Percentiles rank a stretch among this genome's conserved stretches.
These are phyloP conservation scores for Juncus effusus DNA, from an alignment of 176 grass and related monocot species.

Conservation along the genomic window DNA sequence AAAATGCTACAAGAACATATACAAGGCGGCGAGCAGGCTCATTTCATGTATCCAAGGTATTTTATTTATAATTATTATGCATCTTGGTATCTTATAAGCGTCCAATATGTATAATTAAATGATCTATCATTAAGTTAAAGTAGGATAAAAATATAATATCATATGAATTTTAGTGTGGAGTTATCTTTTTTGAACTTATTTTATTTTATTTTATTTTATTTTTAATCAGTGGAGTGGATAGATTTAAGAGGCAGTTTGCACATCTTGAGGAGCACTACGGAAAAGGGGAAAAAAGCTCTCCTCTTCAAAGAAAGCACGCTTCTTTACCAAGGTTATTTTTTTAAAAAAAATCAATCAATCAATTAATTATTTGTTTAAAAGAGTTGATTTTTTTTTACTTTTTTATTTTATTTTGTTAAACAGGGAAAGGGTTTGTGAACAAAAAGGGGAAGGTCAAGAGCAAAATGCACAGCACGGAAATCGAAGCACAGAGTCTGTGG, in stretches of 20 bases:
- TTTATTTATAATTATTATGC: slow-evolving; percentile 1
- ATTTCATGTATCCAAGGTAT: slow-evolving; percentile 93
- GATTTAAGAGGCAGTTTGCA: slow-evolving; percentile 95
- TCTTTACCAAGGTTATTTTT: slow-evolving; percentile 78
- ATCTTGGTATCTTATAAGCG: background rate
- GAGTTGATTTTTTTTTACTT: background rate
- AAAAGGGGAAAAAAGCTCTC: slow-evolving; percentile 88
- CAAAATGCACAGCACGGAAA: slow-evolving; percentile 54
- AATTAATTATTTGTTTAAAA: background rate
- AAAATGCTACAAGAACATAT: slow-evolving; percentile 85
- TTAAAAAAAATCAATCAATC: background rate
- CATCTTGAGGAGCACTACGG: slow-evolving; percentile 98
- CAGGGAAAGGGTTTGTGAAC: slow-evolving; percentile 77
- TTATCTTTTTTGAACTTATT: slow-evolving; percentile 1
- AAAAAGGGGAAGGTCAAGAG: slow-evolving; percentile 45
- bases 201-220: slow-evolving; percentile 21
- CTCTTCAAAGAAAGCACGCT: slow-evolving; percentile 83
- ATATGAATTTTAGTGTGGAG: background rate
- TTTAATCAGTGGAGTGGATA: slow-evolving; percentile 73
- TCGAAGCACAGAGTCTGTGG: slow-evolving; percentile 47
- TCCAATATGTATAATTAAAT: too few relatives aligned
- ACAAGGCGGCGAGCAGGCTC: slow-evolving; percentile 57
- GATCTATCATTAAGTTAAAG: too few relatives aligned
- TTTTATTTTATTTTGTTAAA: slow-evolving; percentile 16
- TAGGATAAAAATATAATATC: too few relatives aligned